phyloP scores from a whole-genome alignment of 2,329 filamentous ascomycete genomes.

The Helotiales sp. region DNA sequence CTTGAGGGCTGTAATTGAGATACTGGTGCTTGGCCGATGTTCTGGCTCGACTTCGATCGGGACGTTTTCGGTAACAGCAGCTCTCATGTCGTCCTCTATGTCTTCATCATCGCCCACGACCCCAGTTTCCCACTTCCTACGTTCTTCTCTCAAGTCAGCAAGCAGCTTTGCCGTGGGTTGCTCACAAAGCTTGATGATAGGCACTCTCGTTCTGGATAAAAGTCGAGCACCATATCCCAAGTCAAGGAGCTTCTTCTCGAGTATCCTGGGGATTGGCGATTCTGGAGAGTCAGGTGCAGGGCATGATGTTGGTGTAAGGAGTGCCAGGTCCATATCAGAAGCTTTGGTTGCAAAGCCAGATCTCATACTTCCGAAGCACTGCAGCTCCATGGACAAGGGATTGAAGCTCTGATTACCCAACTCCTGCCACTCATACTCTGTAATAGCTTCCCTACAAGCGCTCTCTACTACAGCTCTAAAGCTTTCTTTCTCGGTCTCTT shows the following conservation, averaged over 20 bases:
- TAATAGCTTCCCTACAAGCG: slow-evolving; percentile 62
- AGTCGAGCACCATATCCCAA: slow-evolving; percentile 74
- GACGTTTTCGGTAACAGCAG: background rate
- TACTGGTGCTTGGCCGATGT: no score
- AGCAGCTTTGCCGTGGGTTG: slow-evolving; percentile 62
- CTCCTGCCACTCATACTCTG: slow-evolving; percentile 48
- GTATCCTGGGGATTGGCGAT: slow-evolving; percentile 67
- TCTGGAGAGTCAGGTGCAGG: slow-evolving; percentile 53
- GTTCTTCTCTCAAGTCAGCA: slow-evolving; percentile 61
- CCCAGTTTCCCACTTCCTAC: slow-evolving; percentile 69
- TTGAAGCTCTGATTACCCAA: slow-evolving; percentile 47
- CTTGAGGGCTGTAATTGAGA: background rate
- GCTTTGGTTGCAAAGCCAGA: slow-evolving; percentile 84
- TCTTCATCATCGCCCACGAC: slow-evolving; percentile 39
- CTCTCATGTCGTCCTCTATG: slow-evolving; percentile 22
- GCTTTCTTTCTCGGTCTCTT: slow-evolving; percentile 68
- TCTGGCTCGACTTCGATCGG: background rate
- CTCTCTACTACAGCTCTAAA: slow-evolving; percentile 67
- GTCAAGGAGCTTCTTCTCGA: slow-evolving; percentile 74
- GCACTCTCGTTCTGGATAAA: slow-evolving; percentile 76
- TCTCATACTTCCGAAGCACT: slow-evolving; percentile 78
- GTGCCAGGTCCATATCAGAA: slow-evolving; percentile 88
- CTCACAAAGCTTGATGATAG: slow-evolving; percentile 86
- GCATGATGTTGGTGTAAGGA: slow-evolving; percentile 64
- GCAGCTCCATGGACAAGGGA: slow-evolving; percentile 61